Evolutionary conservation across 805 yeast genomes (phyloP), one percentile per base, ranked within the genome.

Genomic region (Monosporozyma aerobia): DNA sequence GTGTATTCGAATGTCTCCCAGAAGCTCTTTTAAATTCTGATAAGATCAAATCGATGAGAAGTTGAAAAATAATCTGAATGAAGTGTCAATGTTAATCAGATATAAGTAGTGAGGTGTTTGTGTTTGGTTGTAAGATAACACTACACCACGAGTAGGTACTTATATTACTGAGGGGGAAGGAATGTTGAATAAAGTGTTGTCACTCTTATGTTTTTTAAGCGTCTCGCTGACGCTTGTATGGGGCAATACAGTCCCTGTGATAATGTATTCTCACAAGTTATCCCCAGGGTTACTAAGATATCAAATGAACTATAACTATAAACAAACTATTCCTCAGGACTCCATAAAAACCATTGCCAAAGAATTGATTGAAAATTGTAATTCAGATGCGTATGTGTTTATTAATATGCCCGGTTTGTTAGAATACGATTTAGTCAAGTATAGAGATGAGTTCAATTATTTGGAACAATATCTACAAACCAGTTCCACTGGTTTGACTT

Each of bases 401-500:
- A 73, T 82, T 2, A 71, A 76, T 54, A 77, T 77, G 51, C 84
- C 85, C 3, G 82, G 83, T 1, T 60, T 82, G 51, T 62, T 64
- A 6, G 64, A 74, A 43, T 67, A 72, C 23, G 85, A 82, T 61
- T 75, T 80, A 33, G 64, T 67, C 27, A 52, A 71, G 37, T 73
- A 73, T 55, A 71, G 66, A 11, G 60, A 63, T 13, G 59, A 65
- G 14, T 81, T 83, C 72, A 73, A 71, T 1, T 72, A 76, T 54
- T 56, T 84, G 4, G 72, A 83, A 53, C 73, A 76, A 44, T 77
- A 79, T 60, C 61, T 82, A 55, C 66, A 73, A 23, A 69, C 74
- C 63, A 72, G 87, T n/a, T 83, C 90, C 5, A 79, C 87, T 0
- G 70, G 82, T 8, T 71, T 82, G 3, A 77, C 81, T 1, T 69